Evolutionary conservation across 2,329 filamentous ascomycete genomes (phyloP), one percentile per base, ranked within the genome.

Genomic region (Sordariomycetes sp.): DNA sequence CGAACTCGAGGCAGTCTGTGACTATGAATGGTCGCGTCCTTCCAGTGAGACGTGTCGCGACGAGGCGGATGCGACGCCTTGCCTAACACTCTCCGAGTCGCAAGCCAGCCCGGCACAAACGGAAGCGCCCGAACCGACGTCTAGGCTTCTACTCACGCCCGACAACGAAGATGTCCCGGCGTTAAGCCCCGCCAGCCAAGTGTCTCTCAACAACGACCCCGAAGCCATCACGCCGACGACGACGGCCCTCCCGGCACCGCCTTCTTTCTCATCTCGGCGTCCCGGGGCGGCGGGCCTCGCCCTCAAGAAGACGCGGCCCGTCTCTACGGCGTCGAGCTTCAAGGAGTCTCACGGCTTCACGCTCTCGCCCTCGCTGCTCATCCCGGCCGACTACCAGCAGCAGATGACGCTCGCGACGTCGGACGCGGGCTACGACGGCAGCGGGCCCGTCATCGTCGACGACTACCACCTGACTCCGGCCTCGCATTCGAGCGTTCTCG

Each of bases 1-100:
- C 63, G 84, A 83, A 62, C 82, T 79, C 14, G 85, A 87, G 67
- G 84, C 83, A 8, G 76, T 86, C 67, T 87, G 82, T 65, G 79
- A 87, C 61, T 87, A 85, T 63, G 79, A 83, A 52, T 87, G 83
- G 83, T 81, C 84, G 59, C 78, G 79, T 18, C 72, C 76, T 3
- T 85, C 82, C 0, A 64, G 79, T 57, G 81, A 84, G 54, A 65
- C 63, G 18, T 60, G 64, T 22, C 65, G 65, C 64, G 8, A 65
- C 63, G 51, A 61, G 28, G 55, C 58, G 18, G 54, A 59, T 18
- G 16, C 54, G 24, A 63, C 62, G 62, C 35, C 46, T 8, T 51
- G 18, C n/a, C 46, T 57, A 34, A 46, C 56, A 12, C 55, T 40
- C 16, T 55, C 53, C 55, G 57, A 57, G 37, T 25, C 50, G 18